Evolutionary conservation across 2,329 filamentous ascomycete genomes (phyloP), one percentile per base, ranked within the genome.

Genomic region (Botrytis deweyae): DNA sequence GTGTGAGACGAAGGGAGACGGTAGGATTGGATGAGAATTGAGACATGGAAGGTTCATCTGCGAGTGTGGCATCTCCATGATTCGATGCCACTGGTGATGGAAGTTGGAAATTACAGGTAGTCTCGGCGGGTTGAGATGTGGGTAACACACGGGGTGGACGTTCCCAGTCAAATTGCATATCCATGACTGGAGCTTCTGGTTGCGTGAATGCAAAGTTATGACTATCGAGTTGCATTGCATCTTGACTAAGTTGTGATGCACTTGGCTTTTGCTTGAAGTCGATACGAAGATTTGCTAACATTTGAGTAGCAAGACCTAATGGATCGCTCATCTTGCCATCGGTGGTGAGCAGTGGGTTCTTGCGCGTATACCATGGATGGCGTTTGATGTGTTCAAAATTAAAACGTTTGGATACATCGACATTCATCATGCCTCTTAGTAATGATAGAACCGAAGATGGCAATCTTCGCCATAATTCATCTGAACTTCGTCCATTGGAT

Each of bases 361-460:
- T 87, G 64, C 93, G 89, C 5, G 93, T 98, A 81, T 94, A 98
- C 96, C 96, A 99, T 1, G 95, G 95, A 83, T 99, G 96, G 76
- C 93, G 90, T 75, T 94, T 92, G 77, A 99, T 91, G 79, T 94
- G 91, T 69, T 93, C 88, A 77, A 98, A 91, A n/a, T 89, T 91
- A 84, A 98, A 98, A 61, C 96, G 90, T 76, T 88, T 90, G 9
- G 81, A 81, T 0, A 92, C 86, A 72, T 97, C 90, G 72, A 98
- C 86, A 76, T 90, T 93, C 87, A 99, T 92, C 94, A 99, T 98
- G 73, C 95, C 96, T 72, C 95, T 90, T 52, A 99, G 87, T 36
- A 99, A 85, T 6, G 95, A 97, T 44, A 96, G 82, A 2, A 92
- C 91, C 33, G 92, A 89, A 0, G 86, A 73, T 0, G 95, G 95